Evolutionary conservation across 306 rosid species (phyloP).

Genomic region (Vigna mungo): DNA sequence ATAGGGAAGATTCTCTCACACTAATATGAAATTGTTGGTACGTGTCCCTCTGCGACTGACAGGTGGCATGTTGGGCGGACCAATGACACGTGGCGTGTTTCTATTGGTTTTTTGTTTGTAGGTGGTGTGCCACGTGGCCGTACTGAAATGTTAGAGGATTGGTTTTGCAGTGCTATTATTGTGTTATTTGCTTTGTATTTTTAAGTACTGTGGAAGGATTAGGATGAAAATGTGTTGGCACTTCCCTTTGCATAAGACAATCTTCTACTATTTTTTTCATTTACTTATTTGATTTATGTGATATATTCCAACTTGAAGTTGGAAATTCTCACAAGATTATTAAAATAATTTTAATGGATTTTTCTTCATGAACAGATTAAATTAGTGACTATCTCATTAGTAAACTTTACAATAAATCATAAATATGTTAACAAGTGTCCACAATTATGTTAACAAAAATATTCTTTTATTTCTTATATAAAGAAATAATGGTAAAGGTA

Average conservation of each 20-base stretch:
- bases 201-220: not conserved
- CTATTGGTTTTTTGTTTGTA: not conserved
- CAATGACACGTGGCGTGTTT: not conserved
- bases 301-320: too few relatives aligned
- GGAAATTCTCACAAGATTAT: too few relatives aligned
- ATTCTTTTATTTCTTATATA: too few relatives aligned
- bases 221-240: conserved; percentile 14
- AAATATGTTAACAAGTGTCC: too few relatives aligned
- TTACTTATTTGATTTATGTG: too few relatives aligned
- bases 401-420: too few relatives aligned
- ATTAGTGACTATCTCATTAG: too few relatives aligned
- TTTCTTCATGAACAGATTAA: too few relatives aligned
- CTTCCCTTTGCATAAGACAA: not conserved
- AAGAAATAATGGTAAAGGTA: too few relatives aligned
- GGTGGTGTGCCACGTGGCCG: conserved; percentile 37
- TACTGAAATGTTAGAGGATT: conserved; percentile 18
- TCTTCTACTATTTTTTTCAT: not conserved
- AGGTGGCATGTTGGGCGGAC: conserved; percentile 32
- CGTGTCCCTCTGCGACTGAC: conserved; percentile 30
- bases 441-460: too few relatives aligned
- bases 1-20: conserved; percentile 23
- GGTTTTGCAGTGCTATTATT: not conserved
- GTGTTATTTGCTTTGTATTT: conserved; percentile 33
- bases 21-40: conserved; percentile 18
- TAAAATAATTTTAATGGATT: too few relatives aligned